Evolutionary conservation across 2,329 filamentous ascomycete species (phyloP), one percentile per base, ranked within the genome.

Genomic region (Teratosphaeriaceae sp.): DNA sequence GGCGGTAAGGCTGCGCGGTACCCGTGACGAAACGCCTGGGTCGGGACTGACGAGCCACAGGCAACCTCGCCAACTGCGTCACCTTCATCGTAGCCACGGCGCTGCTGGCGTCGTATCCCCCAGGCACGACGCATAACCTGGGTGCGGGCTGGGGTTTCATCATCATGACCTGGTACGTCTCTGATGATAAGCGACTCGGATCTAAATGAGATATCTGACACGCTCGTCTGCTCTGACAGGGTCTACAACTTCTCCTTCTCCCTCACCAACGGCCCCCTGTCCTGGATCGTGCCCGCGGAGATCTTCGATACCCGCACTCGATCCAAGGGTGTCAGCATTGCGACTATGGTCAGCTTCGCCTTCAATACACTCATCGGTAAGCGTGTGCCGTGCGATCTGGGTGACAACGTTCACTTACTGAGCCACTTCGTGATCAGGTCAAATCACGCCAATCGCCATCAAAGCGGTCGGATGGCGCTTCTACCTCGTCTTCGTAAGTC

Each of bases 161-260:
- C 48, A 75, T 80, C 55, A 73, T 78, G 54, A 89, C 84, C 1
- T 89, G 85, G n/a, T n/a, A n/a, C n/a, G n/a, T n/a, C n/a, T n/a
- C n/a, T n/a, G n/a, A n/a, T n/a, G n/a, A n/a, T n/a, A n/a, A n/a
- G n/a, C n/a, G n/a, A n/a, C n/a, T n/a, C n/a, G n/a, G n/a, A n/a
- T n/a, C n/a, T n/a, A n/a, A n/a, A n/a, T n/a, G n/a, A n/a, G n/a
- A n/a, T n/a, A n/a, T n/a, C n/a, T n/a, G n/a, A n/a, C n/a, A n/a
- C n/a, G n/a, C n/a, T n/a, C n/a, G n/a, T n/a, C n/a, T n/a, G n/a
- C n/a, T n/a, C n/a, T n/a, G n/a, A n/a, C n/a, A n/a, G 81, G 85
- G 60, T 85, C 1, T 89, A 86, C 72, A 88, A 89, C 65, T 84
- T 88, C 67, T 82, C 74, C 31, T 88, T 87, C 71, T 82, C 75